Percentiles rank a stretch among this genome's conserved stretches.
Evolutionary conservation across 2,329 filamentous ascomycete species (phyloP).

Genomic region (Lasiodiplodia gonubiensis): DNA sequence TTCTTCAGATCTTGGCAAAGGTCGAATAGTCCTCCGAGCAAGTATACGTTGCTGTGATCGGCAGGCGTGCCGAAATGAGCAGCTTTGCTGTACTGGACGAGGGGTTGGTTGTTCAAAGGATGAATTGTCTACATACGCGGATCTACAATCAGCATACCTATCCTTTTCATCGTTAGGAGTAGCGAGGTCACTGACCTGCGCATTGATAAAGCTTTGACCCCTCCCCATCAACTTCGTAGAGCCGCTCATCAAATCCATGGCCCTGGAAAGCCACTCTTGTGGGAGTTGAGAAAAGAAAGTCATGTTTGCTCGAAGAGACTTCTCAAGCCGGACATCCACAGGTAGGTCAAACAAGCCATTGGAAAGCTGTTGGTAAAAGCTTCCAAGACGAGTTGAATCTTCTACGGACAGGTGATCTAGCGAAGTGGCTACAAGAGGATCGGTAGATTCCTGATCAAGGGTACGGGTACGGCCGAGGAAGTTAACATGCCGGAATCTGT

Average conservation of each 20-base stretch:
- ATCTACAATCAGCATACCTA: constrained; percentile 27
- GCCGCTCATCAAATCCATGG: not conserved
- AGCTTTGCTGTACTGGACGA: constrained; percentile 38
- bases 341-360: constrained; percentile 26
- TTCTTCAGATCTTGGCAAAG: constrained; percentile 21
- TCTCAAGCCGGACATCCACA: not conserved
- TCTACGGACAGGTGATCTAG: constrained; percentile 45
- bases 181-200: constrained; percentile 32
- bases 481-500: constrained; percentile 45
- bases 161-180: constrained; percentile 12
- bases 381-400: constrained; percentile 38
- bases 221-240: not conserved
- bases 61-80: not conserved
- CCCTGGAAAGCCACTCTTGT: constrained; percentile 12
- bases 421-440: constrained; percentile 33
- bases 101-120: constrained; percentile 54
- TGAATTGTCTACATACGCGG: constrained; percentile 47
- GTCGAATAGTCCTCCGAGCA: constrained; percentile 25
- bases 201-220: constrained; percentile 27
- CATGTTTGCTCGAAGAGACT: constrained; percentile 3
- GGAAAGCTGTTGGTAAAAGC: constrained; percentile 41
- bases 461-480: constrained; percentile 26
- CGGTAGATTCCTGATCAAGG: constrained; percentile 16
- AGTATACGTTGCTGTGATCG: not conserved
- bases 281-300: constrained; percentile 42